A percentile compares a stretch with the other conserved stretches of the same genome.
These are phyloP conservation scores for Reutealis trisperma DNA, from an alignment of 345 rosid species.

Conservation along the genomic window DNA sequence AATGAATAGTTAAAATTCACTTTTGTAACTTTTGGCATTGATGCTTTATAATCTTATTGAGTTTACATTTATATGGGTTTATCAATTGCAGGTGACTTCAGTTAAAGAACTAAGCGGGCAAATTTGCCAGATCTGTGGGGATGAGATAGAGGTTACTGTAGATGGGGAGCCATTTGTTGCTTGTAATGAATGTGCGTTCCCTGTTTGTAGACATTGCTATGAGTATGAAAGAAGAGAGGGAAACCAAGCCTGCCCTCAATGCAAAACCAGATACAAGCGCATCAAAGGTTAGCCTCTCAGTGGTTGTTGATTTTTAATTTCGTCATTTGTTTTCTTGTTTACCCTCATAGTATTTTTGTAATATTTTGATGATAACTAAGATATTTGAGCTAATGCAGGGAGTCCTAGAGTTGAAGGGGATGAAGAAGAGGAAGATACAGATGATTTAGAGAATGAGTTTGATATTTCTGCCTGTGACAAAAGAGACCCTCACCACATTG, in stretches of 20 bases:
- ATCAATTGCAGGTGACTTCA: constrained; percentile 55
- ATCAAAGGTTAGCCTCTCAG: constrained; percentile 55
- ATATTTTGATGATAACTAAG: not conserved
- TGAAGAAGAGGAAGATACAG: constrained; percentile 70
- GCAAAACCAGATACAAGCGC: constrained; percentile 88
- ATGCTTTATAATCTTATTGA: constrained; percentile 1
- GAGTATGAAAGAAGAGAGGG: constrained; percentile 95
- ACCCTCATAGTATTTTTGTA: not conserved
- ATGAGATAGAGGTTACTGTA: constrained; percentile 66
- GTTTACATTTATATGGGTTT: constrained; percentile 19
- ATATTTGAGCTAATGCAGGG: constrained; percentile 41
- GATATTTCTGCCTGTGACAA: constrained; percentile 36
- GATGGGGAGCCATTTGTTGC: constrained; percentile 92
- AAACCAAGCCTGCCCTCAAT: constrained; percentile 90
- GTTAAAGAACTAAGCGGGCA: constrained; percentile 72
- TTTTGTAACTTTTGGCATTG: not conserved
- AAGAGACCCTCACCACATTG: constrained; percentile 44
- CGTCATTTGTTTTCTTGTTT: not conserved
- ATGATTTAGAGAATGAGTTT: constrained; percentile 65
- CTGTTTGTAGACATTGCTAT: constrained; percentile 86
- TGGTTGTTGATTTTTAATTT: not conserved
- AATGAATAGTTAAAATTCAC: constrained; percentile 6
- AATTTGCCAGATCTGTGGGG: constrained; percentile 91
- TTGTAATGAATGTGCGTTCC: constrained; percentile 97
- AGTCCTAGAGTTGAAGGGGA: constrained; percentile 68